Conservation (phyloP, 2,329 filamentous ascomycete genomes). For the Phialocephala subalpina region DNA sequence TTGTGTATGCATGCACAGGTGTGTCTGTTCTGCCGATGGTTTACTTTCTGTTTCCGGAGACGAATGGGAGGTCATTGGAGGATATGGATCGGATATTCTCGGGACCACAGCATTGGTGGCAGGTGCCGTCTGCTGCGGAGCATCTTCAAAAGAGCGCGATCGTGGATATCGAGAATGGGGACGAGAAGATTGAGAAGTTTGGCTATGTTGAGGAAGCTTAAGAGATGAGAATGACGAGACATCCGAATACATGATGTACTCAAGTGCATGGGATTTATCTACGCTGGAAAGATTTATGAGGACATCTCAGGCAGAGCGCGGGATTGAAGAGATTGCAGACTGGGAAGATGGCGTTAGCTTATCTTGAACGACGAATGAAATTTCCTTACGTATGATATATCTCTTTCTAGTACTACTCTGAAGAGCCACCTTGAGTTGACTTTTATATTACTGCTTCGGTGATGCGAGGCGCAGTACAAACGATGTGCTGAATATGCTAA, state of each 20-base stretch:
- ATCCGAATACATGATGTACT: not conserved
- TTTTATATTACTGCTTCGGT: too few species aligned
- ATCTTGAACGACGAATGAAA: too few species aligned
- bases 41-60: constrained; percentile 80
- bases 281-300: not conserved
- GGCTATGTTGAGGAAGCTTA: constrained; percentile 8
- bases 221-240: not conserved
- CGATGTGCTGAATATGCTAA: too few species aligned
- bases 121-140: constrained; percentile 4
- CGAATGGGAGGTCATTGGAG: constrained; percentile 74
- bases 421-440: too few species aligned
- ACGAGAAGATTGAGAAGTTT: not conserved
- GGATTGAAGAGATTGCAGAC: too few species aligned
- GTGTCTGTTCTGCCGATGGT: constrained; percentile 43
- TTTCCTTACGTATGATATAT: too few species aligned
- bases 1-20: constrained; percentile 23
- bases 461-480: too few species aligned
- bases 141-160: not conserved
- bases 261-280: too few species aligned
- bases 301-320: not conserved
- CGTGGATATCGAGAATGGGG: constrained; percentile 10
- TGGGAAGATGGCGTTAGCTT: too few species aligned
- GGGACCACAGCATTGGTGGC: constrained; percentile 17
- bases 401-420: too few species aligned
- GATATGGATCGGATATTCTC: constrained; percentile 66